Conservation (phyloP, 768 basidiomycete genomes). For the Collybiopsis luxurians region DNA sequence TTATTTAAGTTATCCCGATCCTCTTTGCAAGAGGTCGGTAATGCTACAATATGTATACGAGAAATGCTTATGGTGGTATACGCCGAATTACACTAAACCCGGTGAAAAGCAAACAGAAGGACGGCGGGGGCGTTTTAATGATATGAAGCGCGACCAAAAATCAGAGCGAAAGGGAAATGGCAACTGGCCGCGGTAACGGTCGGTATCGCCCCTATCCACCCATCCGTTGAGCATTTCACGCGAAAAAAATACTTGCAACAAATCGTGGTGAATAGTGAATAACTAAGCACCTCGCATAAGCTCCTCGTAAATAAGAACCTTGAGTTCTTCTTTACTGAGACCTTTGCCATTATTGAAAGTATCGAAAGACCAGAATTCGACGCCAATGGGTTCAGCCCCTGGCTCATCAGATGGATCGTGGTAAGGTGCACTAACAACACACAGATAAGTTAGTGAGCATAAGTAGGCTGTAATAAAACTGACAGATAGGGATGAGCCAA, state of each 20-base stretch:
- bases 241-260: neutral
- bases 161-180: neutral
- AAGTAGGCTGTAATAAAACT: constrained; percentile 28
- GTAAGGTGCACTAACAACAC: neutral
- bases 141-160: neutral
- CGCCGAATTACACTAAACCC: neutral
- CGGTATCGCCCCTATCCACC: neutral
- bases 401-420: constrained; percentile 8
- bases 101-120: neutral
- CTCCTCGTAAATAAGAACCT: constrained; percentile 6
- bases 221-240: neutral
- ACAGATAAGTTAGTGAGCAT: neutral
- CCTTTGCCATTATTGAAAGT: constrained; percentile 4
- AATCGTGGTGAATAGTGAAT: too few species aligned
- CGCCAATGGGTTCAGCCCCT: constrained; percentile 10
- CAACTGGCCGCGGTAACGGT: neutral
- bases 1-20: too few species aligned
- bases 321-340: constrained; percentile 7
- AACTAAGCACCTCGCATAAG: neutral
- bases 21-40: neutral
- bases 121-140: too few species aligned
- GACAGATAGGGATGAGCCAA: constrained; percentile 87
- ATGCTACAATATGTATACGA: neutral
- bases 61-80: neutral
- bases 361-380: constrained; percentile 5